These are phyloP conservation scores for Pythium guiyangense DNA, from an alignment of 352 stramenopile species.

Conservation along the genomic window DNA sequence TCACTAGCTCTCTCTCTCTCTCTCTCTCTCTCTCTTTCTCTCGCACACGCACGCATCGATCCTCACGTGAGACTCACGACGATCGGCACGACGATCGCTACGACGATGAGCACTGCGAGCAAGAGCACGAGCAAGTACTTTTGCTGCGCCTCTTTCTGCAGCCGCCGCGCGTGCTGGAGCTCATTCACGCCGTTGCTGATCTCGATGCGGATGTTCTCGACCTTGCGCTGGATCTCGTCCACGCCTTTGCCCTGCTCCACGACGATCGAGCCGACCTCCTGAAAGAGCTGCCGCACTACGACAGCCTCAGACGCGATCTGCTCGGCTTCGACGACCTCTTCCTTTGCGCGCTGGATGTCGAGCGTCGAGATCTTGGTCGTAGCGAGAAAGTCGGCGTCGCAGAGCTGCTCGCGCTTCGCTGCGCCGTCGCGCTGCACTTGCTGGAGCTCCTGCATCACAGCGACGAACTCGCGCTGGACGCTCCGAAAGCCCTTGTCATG, in stretches of 20 bases:
- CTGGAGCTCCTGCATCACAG: constrained; percentile 69
- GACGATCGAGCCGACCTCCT: constrained; percentile 56
- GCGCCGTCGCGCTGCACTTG: constrained; percentile 48
- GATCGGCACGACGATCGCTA: constrained; percentile 47
- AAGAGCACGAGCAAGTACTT: constrained; percentile 35
- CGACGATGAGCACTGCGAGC: constrained; percentile 10
- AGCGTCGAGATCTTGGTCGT: constrained; percentile 50
- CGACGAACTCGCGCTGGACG: constrained; percentile 57
- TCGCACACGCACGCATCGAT: neutral
- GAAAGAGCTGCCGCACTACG: constrained; percentile 67
- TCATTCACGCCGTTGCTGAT: constrained; percentile 74
- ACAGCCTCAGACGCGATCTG: constrained; percentile 61
- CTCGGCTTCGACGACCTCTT: constrained; percentile 62
- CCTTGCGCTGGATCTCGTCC: constrained; percentile 67
- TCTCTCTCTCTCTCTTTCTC: no score
- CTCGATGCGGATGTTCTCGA: constrained; percentile 65
- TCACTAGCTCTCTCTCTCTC: no score
- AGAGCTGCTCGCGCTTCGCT: constrained; percentile 51
- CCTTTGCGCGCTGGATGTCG: constrained; percentile 72
- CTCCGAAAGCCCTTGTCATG: constrained; percentile 43
- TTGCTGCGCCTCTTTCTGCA: constrained; percentile 57
- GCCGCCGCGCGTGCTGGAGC: constrained; percentile 47
- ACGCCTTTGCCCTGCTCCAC: constrained; percentile 63
- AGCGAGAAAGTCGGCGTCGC: constrained; percentile 64
- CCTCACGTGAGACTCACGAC: constrained; percentile 28